Evolutionary conservation across 2,329 filamentous ascomycete genomes (phyloP).

Genomic region (Fusarium robinianum): DNA sequence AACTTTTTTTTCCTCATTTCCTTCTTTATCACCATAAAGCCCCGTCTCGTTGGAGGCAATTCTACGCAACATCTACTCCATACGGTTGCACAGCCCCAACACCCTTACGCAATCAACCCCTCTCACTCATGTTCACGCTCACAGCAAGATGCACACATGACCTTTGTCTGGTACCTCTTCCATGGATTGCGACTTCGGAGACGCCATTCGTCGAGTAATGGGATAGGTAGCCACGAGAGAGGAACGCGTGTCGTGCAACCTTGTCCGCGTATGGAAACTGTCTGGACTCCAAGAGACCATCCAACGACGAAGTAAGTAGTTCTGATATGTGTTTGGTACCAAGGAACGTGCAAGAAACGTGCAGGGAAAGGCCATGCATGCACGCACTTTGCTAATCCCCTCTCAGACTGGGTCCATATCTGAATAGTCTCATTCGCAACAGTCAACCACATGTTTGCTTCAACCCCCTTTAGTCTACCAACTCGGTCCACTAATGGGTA

Average conservation of each 20-base stretch:
- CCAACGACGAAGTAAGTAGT: too few relatives aligned
- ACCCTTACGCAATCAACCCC: constrained; percentile 38
- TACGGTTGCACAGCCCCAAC: constrained; percentile 35
- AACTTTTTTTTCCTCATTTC: too few relatives aligned
- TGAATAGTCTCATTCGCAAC: neutral
- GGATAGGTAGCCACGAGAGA: too few relatives aligned
- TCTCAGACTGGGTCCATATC: neutral
- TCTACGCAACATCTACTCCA: neutral
- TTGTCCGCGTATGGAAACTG: neutral
- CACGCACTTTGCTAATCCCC: constrained; percentile 7
- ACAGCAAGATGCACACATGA: constrained; percentile 22
- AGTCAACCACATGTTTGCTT: neutral
- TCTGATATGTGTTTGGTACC: too few relatives aligned
- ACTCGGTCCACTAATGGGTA: too few relatives aligned
- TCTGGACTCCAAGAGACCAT: too few relatives aligned
- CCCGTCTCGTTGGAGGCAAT: too few relatives aligned
- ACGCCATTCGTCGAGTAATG: too few relatives aligned
- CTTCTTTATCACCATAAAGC: too few relatives aligned
- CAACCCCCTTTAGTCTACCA: too few relatives aligned
- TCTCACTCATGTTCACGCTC: constrained; percentile 10
- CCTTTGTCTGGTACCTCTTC: neutral
- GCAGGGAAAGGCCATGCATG: constrained; percentile 4
- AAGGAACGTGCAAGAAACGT: too few relatives aligned
- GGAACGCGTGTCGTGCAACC: constrained; percentile 3
- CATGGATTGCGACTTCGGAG: too few relatives aligned